Evolutionary conservation across 805 yeast genomes (phyloP).

Genomic region (Wickerhamomyces queroliae): DNA sequence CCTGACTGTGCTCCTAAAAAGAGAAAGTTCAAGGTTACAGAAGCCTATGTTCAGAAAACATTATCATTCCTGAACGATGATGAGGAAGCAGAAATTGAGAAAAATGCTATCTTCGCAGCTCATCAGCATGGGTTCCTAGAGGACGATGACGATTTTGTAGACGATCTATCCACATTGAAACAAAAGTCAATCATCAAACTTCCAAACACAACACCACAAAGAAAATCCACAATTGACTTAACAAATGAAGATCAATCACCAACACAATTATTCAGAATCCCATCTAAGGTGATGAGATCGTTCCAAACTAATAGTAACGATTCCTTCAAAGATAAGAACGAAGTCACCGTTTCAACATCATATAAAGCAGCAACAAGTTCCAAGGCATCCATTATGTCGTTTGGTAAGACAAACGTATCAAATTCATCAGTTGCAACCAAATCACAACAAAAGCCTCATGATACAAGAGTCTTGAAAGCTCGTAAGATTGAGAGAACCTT

Average conservation of each 20-base stretch:
- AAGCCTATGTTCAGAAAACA: constrained; percentile 49
- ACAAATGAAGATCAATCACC: constrained; percentile 16
- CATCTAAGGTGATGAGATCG: constrained; percentile 39
- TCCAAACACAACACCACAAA: constrained; percentile 24
- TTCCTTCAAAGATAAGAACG: constrained; percentile 35
- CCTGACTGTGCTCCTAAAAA: constrained; percentile 20
- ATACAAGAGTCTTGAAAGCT: constrained; percentile 17
- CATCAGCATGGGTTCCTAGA: constrained; percentile 30
- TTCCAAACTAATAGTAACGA: constrained; percentile 36
- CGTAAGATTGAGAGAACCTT: constrained; percentile 14
- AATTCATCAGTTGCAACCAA: constrained; percentile 5
- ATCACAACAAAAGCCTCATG: constrained; percentile 8
- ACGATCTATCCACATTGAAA: constrained; percentile 43
- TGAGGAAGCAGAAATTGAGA: constrained; percentile 10
- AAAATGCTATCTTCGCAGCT: neutral
- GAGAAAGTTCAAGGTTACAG: constrained; percentile 37
- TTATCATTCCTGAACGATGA: constrained; percentile 43
- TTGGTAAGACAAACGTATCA: constrained; percentile 31
- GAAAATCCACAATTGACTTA: constrained; percentile 14
- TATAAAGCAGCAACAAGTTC: constrained; percentile 51
- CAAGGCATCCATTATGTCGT: constrained; percentile 51
- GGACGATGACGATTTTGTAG: constrained; percentile 33
- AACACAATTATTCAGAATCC: constrained; percentile 22
- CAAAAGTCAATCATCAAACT: constrained; percentile 30
- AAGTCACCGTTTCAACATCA: constrained; percentile 46